Evolutionary conservation across 2,329 filamentous ascomycete genomes (phyloP).

Genomic region (Chrysoporthe deuterocubensis): DNA sequence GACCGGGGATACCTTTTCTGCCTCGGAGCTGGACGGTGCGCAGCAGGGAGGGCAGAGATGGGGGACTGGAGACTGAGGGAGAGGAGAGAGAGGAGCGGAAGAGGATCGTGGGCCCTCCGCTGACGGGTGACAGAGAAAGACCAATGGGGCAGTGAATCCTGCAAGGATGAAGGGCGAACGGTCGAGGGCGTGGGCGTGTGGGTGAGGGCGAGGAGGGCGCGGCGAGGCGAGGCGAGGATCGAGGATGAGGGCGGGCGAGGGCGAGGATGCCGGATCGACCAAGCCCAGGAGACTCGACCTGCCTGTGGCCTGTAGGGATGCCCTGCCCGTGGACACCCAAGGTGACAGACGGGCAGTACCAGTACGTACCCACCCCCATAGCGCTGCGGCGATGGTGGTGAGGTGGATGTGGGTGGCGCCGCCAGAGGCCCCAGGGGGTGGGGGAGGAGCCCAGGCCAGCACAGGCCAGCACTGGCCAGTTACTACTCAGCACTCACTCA

Average conservation of each 20-base stretch:
- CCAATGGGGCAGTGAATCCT: constrained; percentile 15
- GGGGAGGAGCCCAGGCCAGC: background rate
- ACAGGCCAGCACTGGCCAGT: background rate
- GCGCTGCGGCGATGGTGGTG: too few species aligned
- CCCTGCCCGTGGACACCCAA: background rate
- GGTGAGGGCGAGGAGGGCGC: background rate
- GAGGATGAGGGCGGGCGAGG: background rate
- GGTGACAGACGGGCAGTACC: background rate
- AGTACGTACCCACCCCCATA: background rate
- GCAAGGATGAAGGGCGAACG: constrained; percentile 6
- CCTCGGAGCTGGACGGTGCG: background rate
- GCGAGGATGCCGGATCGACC: background rate
- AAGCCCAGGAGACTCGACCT: background rate
- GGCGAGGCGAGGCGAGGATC: constrained; percentile 12
- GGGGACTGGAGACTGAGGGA: background rate
- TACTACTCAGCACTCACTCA: background rate
- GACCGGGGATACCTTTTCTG: background rate
- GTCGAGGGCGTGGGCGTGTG: constrained; percentile 1
- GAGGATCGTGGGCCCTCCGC: constrained; percentile 8
- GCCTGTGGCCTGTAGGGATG: background rate
- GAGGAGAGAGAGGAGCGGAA: background rate
- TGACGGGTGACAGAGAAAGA: constrained; percentile 3
- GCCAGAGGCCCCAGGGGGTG: constrained; percentile 6
- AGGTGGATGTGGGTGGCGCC: background rate
- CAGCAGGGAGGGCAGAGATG: background rate